Base-by-base conservation (phyloP, 2,329 filamentous ascomycete species). In the Ophiostoma populinum region DNA sequence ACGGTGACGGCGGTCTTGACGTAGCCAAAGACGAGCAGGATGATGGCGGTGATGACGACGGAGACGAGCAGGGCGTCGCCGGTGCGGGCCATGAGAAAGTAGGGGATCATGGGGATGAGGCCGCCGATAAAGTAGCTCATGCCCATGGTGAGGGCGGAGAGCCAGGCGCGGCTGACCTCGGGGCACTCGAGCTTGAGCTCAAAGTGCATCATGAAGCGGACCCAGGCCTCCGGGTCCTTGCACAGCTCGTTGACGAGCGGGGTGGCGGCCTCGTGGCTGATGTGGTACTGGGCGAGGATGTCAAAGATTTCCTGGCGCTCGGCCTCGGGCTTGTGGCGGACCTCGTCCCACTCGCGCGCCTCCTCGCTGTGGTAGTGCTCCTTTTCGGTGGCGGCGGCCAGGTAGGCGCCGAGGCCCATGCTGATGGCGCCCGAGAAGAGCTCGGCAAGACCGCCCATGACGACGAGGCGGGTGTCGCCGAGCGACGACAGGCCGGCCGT, bases 341-440 rank as follows among this genome's bases (percentile, higher is more conserved):
- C 58, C 42, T 64, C 59, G 29, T 51, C 50, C 24, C 51, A 40
- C 46, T 67, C 62, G 29, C 61, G 57, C 36, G 51, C 49, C 41
- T 62, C 57, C 44, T 67, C 62, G 12, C 61, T 60, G 35, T 60
- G 55, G 49, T 65, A 67, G 42, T 60, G 58, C 42, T 63, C 59
- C 12, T 53, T 51, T 47, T 75, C 69, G 1, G 68, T 70, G 27
- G 62, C 58, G 19, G 73, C 75, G 7, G 75, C 77, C 2, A 85
- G 61, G 50, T 79, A 83, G 6, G 74, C 78, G 17, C 79, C 77
- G 6, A 85, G 59, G 1, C 79, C 79, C 80, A 85, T 85, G 36
- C 69, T 77, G 44, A 85, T 81, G 44, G 75, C 72, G 13, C 80
- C 79, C 0, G 75, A 75, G 49, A 80, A 77, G 32, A 85, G 63